phyloP scores from a whole-genome alignment of 129 eudicot genomes.

The Heracleum sosnowskyi region DNA sequence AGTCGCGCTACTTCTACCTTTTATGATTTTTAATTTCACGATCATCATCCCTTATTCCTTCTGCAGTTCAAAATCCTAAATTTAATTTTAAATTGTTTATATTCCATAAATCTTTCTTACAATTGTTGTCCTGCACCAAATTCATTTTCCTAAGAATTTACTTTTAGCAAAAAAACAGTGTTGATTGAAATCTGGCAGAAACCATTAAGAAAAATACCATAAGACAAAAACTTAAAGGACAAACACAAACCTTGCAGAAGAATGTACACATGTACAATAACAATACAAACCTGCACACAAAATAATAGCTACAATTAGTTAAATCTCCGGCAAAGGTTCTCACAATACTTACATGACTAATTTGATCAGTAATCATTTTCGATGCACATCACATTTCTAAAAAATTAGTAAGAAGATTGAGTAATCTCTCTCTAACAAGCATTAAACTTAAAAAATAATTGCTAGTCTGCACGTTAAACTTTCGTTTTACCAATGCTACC shows the following conservation, averaged over 20 bases:
- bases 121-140: too few species aligned
- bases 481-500: background rate
- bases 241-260: conserved; percentile 58
- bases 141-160: too few species aligned
- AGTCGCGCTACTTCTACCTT: background rate
- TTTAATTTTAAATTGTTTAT: too few species aligned
- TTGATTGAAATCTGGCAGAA: background rate
- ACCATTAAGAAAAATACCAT: too few species aligned
- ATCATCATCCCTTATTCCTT: background rate
- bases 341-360: background rate
- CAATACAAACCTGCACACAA: conserved; percentile 54
- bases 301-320: conserved; percentile 16
- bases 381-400: too few species aligned
- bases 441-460: background rate
- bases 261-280: conserved; percentile 53
- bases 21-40: too few species aligned
- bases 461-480: background rate
- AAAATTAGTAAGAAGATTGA: too few species aligned
- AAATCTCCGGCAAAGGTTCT: background rate
- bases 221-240: background rate
- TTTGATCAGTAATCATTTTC: background rate
- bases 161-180: too few species aligned
- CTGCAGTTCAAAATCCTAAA: background rate
- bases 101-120: too few species aligned
- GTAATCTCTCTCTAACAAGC: background rate